Percentiles rank a stretch among this genome's conserved stretches.
phyloP scores from a whole-genome alignment of 805 yeast species.

The Metschnikowia hibisci region DNA sequence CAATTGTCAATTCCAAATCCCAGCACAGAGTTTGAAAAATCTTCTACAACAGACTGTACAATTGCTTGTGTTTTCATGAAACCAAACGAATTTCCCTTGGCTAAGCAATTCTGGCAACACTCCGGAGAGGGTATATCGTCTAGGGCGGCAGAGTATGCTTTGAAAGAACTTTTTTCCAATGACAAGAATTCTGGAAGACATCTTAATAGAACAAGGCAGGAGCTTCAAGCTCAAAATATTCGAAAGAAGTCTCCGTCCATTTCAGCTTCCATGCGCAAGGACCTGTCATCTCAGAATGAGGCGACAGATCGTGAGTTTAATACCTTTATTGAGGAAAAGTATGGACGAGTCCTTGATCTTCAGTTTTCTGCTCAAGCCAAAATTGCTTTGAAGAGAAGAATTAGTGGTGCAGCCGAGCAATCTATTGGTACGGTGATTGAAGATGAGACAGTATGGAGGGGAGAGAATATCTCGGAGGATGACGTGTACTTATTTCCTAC shows the following conservation, averaged over 20 bases:
- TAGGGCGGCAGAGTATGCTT: slow-evolving; percentile 78
- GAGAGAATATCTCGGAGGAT: slow-evolving; percentile 40
- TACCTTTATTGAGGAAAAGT: slow-evolving; percentile 79
- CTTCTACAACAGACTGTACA: slow-evolving; percentile 58
- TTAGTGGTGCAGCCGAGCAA: slow-evolving; percentile 60
- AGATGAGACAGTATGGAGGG: slow-evolving; percentile 22
- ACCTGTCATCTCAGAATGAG: slow-evolving; percentile 20
- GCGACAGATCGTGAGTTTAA: slow-evolving; percentile 51
- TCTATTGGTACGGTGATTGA: slow-evolving; percentile 23
- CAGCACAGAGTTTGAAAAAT: slow-evolving; percentile 51
- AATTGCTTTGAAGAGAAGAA: slow-evolving; percentile 65
- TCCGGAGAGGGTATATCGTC: slow-evolving; percentile 96
- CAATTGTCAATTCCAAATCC: slow-evolving; percentile 75
- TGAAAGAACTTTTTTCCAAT: slow-evolving; percentile 49
- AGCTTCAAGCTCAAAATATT: slow-evolving; percentile 32
- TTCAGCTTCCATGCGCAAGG: slow-evolving; percentile 24
- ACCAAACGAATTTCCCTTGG: slow-evolving; percentile 50
- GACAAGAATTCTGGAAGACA: slow-evolving; percentile 16
- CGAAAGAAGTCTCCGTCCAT: slow-evolving; percentile 33
- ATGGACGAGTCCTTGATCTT: slow-evolving; percentile 83
- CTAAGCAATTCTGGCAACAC: slow-evolving; percentile 94
- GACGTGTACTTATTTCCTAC: slow-evolving; percentile 84
- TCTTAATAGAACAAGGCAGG: slow-evolving; percentile 25
- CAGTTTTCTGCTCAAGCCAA: slow-evolving; percentile 75
- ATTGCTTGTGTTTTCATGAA: slow-evolving; percentile 82